Base-by-base conservation (phyloP, 805 yeast genomes). In the Wickerhamomyces rabaulensis region DNA sequence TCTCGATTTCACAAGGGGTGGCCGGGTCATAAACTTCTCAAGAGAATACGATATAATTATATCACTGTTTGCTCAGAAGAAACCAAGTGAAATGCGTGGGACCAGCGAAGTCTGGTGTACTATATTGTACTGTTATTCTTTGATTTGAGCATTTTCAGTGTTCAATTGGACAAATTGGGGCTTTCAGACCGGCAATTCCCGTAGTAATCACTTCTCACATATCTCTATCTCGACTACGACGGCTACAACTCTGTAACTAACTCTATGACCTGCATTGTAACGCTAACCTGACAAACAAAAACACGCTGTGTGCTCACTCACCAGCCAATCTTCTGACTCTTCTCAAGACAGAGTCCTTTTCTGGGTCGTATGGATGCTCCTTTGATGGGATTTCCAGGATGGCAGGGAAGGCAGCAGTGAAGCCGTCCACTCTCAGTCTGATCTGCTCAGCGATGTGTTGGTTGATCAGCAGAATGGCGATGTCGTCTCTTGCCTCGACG, bases 301-400 rank as follows among this genome's bases (percentile, higher is more conserved):
- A 43, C 40, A 29, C 42, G 26, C 37, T 35, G 43, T 29, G 23
- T 21, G 23, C 27, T 54, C 73, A 89, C 70, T 94, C 98, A 40
- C 99, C 98, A 71, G 92, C 91, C 53, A 94, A 71, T 64, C 96
- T 82, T 73, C 96, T 85, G 29, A 94, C 99, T 65, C 96, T 86
- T 69, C 92, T 84, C 68, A 94, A 76, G 37, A 94, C 90, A 19
- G 96, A 85, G 68, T 94, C 99, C 80, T 92, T 94, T 66, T 92
- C 98, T 19, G 99, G 99, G 66, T 94, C 75, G 66, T 94, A 94
- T 20, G 99, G 98, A 66, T 94, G 98, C 63, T 94, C 99, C 72
- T 94, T 94, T 15, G 97, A 89, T 23, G 99, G 99, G 52, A 94
- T 94, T 69, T 94, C 99, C 61, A 94, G 74, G 41, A 94, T 80